Conservation (phyloP, 2,329 filamentous ascomycete species). For the Chaetothyriales sp. region DNA sequence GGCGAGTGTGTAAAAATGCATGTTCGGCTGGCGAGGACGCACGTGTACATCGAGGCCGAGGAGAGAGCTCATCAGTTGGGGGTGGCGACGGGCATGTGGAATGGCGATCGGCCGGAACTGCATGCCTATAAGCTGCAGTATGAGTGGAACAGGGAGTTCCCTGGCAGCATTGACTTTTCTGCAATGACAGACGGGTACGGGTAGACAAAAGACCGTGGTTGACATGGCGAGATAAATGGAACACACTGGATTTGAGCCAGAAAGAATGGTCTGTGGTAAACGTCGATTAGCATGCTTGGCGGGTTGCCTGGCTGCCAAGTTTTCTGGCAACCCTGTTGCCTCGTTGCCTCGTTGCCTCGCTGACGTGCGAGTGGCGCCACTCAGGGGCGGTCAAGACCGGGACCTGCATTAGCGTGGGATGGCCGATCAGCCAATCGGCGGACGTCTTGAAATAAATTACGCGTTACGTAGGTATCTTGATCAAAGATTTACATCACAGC, state of each 20-base stretch:
- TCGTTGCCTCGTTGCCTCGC: too few relatives aligned
- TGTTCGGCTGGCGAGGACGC: not conserved
- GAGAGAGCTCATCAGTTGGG: not conserved
- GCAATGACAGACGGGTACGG: not conserved
- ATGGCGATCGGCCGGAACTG: not conserved
- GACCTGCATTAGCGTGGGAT: not conserved
- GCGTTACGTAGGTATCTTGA: too few relatives aligned
- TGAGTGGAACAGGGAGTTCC: not conserved
- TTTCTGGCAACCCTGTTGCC: too few relatives aligned
- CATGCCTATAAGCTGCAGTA: not conserved
- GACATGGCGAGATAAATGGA: not conserved
- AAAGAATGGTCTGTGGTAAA: not conserved
- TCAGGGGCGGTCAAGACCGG: not conserved
- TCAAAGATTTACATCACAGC: too few relatives aligned
- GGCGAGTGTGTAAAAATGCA: not conserved
- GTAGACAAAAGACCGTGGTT: not conserved
- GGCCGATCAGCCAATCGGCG: not conserved
- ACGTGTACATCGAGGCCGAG: not conserved
- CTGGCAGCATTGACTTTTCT: not conserved
- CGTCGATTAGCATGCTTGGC: too few relatives aligned
- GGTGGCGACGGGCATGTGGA: not conserved
- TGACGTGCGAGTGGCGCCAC: not conserved
- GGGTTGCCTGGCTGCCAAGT: too few relatives aligned
- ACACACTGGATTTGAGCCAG: not conserved
- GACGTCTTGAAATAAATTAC: not conserved